phyloP scores from a whole-genome alignment of 306 rosid genomes.

The Nissolia schottii region DNA sequence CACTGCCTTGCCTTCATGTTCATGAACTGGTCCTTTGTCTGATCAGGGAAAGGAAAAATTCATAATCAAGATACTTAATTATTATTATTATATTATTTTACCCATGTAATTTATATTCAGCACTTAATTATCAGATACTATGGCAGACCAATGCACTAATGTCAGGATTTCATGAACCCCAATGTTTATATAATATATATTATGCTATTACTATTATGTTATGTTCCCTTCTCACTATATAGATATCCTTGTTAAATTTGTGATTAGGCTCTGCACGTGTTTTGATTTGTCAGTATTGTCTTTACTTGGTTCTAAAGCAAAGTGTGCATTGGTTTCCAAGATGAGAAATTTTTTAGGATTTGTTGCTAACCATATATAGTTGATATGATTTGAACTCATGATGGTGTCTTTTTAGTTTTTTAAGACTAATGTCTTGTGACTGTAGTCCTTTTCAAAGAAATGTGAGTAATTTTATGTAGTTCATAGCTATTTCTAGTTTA shows the following conservation, averaged over 20 bases:
- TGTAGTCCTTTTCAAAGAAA: neutral
- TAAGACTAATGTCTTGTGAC: neutral
- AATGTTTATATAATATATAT: neutral
- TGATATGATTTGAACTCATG: neutral
- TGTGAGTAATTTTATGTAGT: neutral
- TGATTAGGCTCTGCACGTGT: neutral
- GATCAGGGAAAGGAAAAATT: conserved; percentile 18
- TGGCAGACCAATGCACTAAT: conserved; percentile 33
- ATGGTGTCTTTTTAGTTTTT: neutral
- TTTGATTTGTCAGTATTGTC: neutral
- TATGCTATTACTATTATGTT: neutral
- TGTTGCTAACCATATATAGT: neutral
- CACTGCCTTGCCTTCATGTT: conserved; percentile 96
- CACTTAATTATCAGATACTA: conserved; percentile 27
- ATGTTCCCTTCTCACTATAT: neutral
- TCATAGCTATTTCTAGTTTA: neutral
- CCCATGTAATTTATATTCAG: conserved; percentile 31
- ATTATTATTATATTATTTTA: neutral
- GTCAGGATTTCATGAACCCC: conserved; percentile 28
- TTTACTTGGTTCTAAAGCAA: conserved; percentile 29
- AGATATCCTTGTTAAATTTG: neutral
- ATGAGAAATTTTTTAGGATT: neutral
- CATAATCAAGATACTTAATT: neutral
- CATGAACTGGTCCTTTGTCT: conserved; percentile 90
- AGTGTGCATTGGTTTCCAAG: neutral